Base-by-base conservation (phyloP, 352 stramenopile genomes). In the Globisporangium heterothallicum region DNA sequence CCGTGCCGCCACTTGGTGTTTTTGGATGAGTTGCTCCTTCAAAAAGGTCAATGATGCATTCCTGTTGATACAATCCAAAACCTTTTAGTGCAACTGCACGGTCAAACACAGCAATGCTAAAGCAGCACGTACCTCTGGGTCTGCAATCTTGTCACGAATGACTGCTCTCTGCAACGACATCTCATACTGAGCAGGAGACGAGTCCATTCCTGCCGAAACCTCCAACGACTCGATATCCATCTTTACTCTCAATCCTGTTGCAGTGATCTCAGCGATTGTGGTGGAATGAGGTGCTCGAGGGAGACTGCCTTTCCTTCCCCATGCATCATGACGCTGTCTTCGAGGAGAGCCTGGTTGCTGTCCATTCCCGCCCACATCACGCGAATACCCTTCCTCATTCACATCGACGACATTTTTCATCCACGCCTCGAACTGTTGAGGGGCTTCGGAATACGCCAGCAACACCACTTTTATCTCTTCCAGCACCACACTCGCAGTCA, bases 401-500 rank as follows among this genome's bases (percentile, higher is more conserved):
- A 46, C 26, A 27, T 67, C 60, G 16, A 64, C 16, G 8, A 53
- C 50, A 41, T 42, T 62, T 58, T 78, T 80, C 66, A 84, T 71
- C 73, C 68, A 82, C 19, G 58, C 58, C 46, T 84, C 73, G 40
- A 84, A 77, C 32, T 78, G 49, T 22, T 76, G 64, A 14, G 68
- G 59, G 1, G 59, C 57, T 30, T 80, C 71, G 0, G 69, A 78
- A 27, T 72, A 70, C 13, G 70, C 75, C 18, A 72, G 59, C 24
- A 82, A 43, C 16, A 63, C 66, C 32, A 84, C 45, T 46, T 79
- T 84, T 30, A 84, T 62, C 45, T 81, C 70, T 29, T 80, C 63
- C 25, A 82, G 45, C 2, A 69, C 27, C 18, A 74, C 64, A 21
- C 59, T 54, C 3, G 74, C 38, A 42, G 35, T 36, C 14, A 63